phyloP scores from a whole-genome alignment of 805 yeast species.

The Cyberlindnera petersonii region DNA sequence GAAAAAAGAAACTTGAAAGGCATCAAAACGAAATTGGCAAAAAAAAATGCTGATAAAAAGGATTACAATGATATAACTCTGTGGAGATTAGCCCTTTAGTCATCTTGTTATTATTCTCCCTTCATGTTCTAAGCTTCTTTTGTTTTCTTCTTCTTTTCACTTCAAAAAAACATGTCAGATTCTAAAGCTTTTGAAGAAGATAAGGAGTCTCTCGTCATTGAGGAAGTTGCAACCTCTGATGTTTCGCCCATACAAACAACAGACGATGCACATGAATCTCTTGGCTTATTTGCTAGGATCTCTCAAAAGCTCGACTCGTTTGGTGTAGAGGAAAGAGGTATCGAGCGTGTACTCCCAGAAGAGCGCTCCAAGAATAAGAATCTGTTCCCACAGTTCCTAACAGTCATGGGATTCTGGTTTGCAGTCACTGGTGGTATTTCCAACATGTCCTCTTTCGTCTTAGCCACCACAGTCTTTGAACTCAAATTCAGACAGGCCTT shows the following conservation, averaged over 20 bases:
- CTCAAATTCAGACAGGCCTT: slow-evolving; percentile 64
- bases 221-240: slow-evolving; percentile 6
- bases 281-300: slow-evolving; percentile 22
- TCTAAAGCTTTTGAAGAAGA: slow-evolving; percentile 7
- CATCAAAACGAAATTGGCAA: too few relatives aligned
- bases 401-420: slow-evolving; percentile 73
- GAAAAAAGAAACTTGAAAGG: too few relatives aligned
- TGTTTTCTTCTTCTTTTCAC: too few relatives aligned
- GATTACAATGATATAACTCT: too few relatives aligned
- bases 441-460: slow-evolving; percentile 77
- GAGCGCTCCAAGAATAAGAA: slow-evolving; percentile 44
- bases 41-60: too few relatives aligned
- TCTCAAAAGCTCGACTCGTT: slow-evolving; percentile 47
- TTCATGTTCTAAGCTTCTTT: too few relatives aligned
- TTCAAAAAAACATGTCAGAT: background rate
- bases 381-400: slow-evolving; percentile 26
- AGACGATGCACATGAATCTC: slow-evolving; percentile 6
- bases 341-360: slow-evolving; percentile 66
- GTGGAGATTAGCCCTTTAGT: too few relatives aligned
- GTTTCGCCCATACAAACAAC: background rate
- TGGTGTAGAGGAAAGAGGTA: slow-evolving; percentile 76
- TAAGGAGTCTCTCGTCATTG: slow-evolving; percentile 9
- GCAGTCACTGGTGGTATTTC: slow-evolving; percentile 84
- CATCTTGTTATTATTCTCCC: too few relatives aligned
- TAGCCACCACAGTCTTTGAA: slow-evolving; percentile 70